Evolutionary conservation across 1,139 yeast genomes (phyloP), one percentile per base, ranked within the genome.

Genomic region (Protomyces inouyei): DNA sequence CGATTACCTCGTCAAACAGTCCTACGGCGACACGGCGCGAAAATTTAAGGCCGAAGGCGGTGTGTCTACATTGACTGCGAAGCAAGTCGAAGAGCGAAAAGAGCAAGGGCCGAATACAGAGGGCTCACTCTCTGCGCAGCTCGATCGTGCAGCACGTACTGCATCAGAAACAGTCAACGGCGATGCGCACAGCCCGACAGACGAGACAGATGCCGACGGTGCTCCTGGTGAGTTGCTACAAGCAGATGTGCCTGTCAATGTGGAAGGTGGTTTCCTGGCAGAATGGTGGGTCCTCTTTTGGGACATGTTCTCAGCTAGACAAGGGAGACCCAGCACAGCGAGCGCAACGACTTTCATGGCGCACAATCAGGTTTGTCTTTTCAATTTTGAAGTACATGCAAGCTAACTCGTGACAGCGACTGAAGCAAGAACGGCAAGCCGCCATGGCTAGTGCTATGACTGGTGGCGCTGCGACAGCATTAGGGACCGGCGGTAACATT

Each of bases 251-350:
- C 76, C 76, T 28, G 73, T 76, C 64, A 78, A 90, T 72, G 86
- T 95, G 3, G 95, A 96, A 0, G 92, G 87, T 71, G 95, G 97
- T 9, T 91, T 89, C 72, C 77, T 91, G 55, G 85, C 83, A 71
- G 97, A 91, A 73, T 92, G 98, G 97, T 92, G 97, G 97, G 91
- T 85, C 77, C 85, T 91, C 38, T 92, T 91, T 73, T 92, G 97
- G 97, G 97, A 92, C 74, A 86, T 90, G 55, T 89, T 87, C 75
- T 88, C 87, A 72, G 95, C 96, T 1, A 81, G 88, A 71, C 85
- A 84, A n/a, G 82, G 82, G 67, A 78, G 85, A 66, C 84, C 83
- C 25, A 72, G 74, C 16, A 84, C 86, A 14, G 79, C 86, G 2
- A 80, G 82, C 4, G 93, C 95, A 2, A 81, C 83, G 64, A 88